A percentile compares a stretch with the other conserved stretches of the same genome.
These are phyloP conservation scores for Mortierella sp. DNA, from an alignment of 371 early-diverging fungal genomes.

Conservation along the genomic window DNA sequence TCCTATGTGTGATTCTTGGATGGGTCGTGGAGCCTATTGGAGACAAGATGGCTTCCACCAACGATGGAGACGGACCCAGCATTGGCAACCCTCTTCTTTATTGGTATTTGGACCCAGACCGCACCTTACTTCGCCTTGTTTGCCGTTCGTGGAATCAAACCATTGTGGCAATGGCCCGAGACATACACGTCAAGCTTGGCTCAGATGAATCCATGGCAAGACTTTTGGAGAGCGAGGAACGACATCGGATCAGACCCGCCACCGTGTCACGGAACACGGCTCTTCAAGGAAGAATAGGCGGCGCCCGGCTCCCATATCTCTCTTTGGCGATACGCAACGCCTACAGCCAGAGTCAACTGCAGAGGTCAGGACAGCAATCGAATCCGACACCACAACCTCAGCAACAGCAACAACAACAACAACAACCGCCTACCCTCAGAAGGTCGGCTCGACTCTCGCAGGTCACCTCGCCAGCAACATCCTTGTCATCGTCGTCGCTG, in stretches of 20 bases:
- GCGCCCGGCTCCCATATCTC: background rate
- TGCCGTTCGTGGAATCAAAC: constrained; percentile 36
- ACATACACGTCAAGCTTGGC: constrained; percentile 26
- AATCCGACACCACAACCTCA: background rate
- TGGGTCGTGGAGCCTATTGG: constrained; percentile 13
- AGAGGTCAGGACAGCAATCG: too few species aligned
- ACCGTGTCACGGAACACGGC: background rate
- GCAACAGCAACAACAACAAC: background rate
- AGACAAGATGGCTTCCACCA: constrained; percentile 7
- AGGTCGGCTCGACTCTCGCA: constrained; percentile 24
- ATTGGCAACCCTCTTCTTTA: constrained; percentile 15
- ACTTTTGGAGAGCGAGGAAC: constrained; percentile 9
- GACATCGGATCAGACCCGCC: background rate
- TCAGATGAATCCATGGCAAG: constrained; percentile 22
- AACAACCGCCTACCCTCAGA: constrained; percentile 5
- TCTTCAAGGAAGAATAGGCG: background rate
- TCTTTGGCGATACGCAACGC: background rate
- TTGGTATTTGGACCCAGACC: constrained; percentile 25
- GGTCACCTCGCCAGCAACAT: background rate
- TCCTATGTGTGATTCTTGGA: constrained; percentile 31
- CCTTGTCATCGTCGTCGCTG: background rate
- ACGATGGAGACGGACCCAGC: constrained; percentile 28
- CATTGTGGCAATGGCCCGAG: constrained; percentile 36
- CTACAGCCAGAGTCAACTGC: background rate
- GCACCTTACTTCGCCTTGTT: constrained; percentile 22